A percentile compares a stretch with the other conserved stretches of the same genome.
These are phyloP conservation scores for Phaeophleospora eucalypticola DNA, from an alignment of 2,329 filamentous ascomycete genomes.

Conservation along the genomic window DNA sequence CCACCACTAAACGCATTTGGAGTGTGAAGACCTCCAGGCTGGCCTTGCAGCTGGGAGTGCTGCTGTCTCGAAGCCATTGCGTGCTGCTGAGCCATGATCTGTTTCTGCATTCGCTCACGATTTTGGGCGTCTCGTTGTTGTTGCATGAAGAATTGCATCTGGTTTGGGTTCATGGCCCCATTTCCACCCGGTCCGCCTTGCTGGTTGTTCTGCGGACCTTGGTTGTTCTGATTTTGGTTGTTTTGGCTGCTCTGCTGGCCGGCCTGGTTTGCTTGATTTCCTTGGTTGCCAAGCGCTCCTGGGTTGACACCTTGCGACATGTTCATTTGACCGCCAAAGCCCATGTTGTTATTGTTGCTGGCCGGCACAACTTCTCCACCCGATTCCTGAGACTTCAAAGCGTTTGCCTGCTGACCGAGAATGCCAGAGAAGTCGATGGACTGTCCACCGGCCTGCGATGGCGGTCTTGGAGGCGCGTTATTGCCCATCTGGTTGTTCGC, in stretches of 20 bases:
- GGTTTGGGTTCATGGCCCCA: slow-evolving; percentile 20
- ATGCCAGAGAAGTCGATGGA: slow-evolving; percentile 52
- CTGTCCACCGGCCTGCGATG: slow-evolving; percentile 32
- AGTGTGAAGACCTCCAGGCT: slow-evolving; percentile 45
- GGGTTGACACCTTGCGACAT: slow-evolving; percentile 29
- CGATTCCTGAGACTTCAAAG: slow-evolving; percentile 57
- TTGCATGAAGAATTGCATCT: slow-evolving; percentile 40
- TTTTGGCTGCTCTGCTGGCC: too few species aligned
- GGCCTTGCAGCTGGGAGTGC: slow-evolving; percentile 43
- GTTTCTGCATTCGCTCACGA: slow-evolving; percentile 39
- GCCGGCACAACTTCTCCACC: slow-evolving; percentile 62
- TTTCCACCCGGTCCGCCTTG: slow-evolving; percentile 15
- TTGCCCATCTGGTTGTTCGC: slow-evolving; percentile 35
- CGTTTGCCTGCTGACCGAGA: slow-evolving; percentile 58
- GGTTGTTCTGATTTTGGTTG: not conserved
- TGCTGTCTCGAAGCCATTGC: slow-evolving; percentile 43
- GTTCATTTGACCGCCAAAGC: slow-evolving; percentile 23
- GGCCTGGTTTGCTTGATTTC: slow-evolving; percentile 15
- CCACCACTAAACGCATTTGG: slow-evolving; percentile 36
- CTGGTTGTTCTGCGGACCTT: not conserved
- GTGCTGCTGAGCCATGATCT: slow-evolving; percentile 34
- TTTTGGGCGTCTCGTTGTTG: slow-evolving; percentile 39
- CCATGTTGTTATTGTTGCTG: slow-evolving; percentile 49
- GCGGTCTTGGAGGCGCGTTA: slow-evolving; percentile 31
- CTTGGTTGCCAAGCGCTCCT: slow-evolving; percentile 35